Conservation (phyloP, 305 asterid genomes). For the Fraxinus xanthoxyloides region DNA sequence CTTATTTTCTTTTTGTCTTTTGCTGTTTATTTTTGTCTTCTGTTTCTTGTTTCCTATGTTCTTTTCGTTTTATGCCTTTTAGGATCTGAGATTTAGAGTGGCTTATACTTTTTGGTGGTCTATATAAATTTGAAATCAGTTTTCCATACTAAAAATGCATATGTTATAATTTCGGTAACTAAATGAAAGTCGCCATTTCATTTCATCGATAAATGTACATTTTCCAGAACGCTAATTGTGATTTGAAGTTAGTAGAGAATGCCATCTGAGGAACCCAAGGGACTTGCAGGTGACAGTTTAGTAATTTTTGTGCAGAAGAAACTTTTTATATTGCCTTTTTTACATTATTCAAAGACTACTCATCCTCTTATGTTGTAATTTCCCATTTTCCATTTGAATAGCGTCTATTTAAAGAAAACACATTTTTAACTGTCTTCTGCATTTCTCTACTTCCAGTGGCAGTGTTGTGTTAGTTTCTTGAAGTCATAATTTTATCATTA, state of each 20-base stretch:
- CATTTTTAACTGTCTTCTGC: background rate
- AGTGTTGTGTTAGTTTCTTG: background rate
- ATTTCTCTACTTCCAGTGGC: background rate
- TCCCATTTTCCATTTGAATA: background rate
- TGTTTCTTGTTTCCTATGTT: background rate
- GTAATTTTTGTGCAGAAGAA: background rate
- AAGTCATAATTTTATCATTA: background rate
- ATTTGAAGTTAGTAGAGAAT: constrained; percentile 14
- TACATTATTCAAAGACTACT: background rate
- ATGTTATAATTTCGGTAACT: background rate
- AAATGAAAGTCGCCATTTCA: background rate
- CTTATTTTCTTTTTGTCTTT: background rate
- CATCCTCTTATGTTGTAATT: constrained; percentile 1
- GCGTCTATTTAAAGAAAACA: background rate
- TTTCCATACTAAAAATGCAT: background rate
- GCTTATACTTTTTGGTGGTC: background rate
- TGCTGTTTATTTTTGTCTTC: background rate
- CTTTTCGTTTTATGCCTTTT: background rate
- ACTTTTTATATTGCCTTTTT: background rate
- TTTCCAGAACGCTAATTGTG: background rate
- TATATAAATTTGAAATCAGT: background rate
- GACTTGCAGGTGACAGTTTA: constrained; percentile 3
- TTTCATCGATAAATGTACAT: background rate
- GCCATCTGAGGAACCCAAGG: constrained; percentile 12
- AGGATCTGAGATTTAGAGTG: background rate